Conservation (phyloP, 2,329 filamentous ascomycete genomes). For the Fusarium goolgardi region DNA sequence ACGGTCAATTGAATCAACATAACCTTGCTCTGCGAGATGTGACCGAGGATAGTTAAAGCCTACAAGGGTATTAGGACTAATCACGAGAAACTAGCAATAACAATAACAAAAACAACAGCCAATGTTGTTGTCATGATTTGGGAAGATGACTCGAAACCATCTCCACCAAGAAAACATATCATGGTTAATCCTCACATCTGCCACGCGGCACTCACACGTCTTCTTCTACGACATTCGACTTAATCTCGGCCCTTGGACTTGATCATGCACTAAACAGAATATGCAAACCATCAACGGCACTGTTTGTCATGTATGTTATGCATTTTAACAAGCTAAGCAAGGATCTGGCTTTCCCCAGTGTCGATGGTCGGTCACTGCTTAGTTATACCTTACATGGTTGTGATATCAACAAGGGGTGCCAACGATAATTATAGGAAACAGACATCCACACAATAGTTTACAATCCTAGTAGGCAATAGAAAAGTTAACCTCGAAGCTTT, state of each 20-base stretch:
- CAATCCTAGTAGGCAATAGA: too few species aligned
- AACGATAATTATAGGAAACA: neutral
- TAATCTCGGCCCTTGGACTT: neutral
- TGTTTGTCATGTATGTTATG: conserved; percentile 1
- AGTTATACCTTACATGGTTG: neutral
- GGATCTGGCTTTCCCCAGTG: neutral
- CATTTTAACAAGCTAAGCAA: conserved; percentile 1
- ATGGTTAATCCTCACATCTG: neutral
- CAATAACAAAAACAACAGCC: neutral
- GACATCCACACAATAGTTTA: neutral
- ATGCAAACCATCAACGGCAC: neutral
- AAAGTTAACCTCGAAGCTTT: too few species aligned
- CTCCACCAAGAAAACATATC: neutral
- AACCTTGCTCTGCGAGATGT: neutral
- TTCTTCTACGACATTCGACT: neutral
- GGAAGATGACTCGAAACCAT: neutral
- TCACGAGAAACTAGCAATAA: neutral
- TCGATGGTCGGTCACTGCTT: neutral
- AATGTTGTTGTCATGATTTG: neutral
- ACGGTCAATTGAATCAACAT: neutral
- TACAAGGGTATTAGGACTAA: neutral
- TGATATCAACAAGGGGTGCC: neutral
- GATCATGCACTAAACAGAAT: neutral
- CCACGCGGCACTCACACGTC: neutral
- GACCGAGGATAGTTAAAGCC: neutral